A percentile compares a stretch with the other conserved stretches of the same genome.
Evolutionary conservation across 2,329 filamentous ascomycete species (phyloP).

Genomic region (Alternaria sp.): DNA sequence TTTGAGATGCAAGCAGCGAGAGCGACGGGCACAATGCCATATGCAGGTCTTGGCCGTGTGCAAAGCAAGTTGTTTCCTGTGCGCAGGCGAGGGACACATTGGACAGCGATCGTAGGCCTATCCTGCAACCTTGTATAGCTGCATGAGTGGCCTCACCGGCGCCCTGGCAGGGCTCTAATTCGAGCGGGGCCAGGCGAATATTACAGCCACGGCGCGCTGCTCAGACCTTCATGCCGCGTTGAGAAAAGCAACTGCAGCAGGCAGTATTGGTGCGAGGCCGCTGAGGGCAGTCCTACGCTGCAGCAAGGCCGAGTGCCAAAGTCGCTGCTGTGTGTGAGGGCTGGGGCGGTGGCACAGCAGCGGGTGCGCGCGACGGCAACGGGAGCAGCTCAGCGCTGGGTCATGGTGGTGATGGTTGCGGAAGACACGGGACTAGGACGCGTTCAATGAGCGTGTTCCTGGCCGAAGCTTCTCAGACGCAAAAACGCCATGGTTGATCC

Average conservation of each 20-base stretch:
- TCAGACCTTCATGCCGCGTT: conserved; percentile 15
- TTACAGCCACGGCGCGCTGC: conserved; percentile 26
- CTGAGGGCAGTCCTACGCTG: conserved; percentile 20
- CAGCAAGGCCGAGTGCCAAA: conserved; percentile 12
- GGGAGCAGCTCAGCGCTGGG: conserved; percentile 15
- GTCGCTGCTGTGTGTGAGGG: conserved; percentile 12
- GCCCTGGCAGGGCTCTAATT: conserved; percentile 34
- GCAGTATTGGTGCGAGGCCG: conserved; percentile 25
- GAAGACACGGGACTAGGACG: conserved; percentile 37
- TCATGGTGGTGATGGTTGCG: conserved; percentile 20
- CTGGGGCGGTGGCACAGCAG: conserved; percentile 12
- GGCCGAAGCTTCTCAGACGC: conserved; percentile 40
- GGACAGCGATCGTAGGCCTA: conserved; percentile 39
- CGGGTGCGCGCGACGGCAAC: conserved; percentile 17
- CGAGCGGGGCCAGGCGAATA: conserved; percentile 38
- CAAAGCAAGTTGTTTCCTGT: conserved; percentile 43
- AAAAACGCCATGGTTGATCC: conserved; percentile 41
- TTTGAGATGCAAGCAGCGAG: conserved; percentile 25
- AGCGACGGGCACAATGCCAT: conserved; percentile 36
- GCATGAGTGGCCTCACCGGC: conserved; percentile 50
- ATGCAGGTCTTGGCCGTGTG: conserved; percentile 37
- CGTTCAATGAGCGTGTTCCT: conserved; percentile 46
- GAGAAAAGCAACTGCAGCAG: conserved; percentile 22
- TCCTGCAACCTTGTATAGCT: conserved; percentile 46
- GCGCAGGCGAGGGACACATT: conserved; percentile 39